phyloP scores from a whole-genome alignment of 2,329 filamentous ascomycete genomes.

The Cercospora sp. region DNA sequence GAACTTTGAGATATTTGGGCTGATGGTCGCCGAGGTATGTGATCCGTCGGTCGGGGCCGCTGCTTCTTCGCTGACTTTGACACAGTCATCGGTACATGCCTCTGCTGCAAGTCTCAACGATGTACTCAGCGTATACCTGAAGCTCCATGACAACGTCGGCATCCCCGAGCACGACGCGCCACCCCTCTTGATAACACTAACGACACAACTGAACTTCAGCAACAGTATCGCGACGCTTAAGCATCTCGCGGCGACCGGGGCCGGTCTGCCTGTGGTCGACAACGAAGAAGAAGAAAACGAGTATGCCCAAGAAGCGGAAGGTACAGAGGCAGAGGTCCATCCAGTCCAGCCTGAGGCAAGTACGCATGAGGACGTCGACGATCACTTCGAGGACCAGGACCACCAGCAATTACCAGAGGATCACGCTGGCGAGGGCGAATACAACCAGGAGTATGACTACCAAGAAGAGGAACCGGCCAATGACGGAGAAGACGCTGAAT shows the following conservation, averaged over 20 bases:
- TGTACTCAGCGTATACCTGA: constrained; percentile 60
- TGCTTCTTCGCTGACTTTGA: neutral
- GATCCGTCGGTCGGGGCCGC: neutral
- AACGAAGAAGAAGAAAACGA: constrained; percentile 21
- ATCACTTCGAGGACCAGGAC: neutral
- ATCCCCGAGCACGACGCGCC: constrained; percentile 50
- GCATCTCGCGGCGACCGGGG: constrained; percentile 56
- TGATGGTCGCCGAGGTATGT: constrained; percentile 58
- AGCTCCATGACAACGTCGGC: constrained; percentile 61
- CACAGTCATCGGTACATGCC: constrained; percentile 47
- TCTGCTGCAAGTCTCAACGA: constrained; percentile 55
- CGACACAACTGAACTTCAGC: constrained; percentile 55
- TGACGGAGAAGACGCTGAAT: constrained; percentile 13
- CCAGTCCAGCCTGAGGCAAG: neutral
- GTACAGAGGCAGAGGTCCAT: constrained; percentile 7
- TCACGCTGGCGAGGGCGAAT: neutral
- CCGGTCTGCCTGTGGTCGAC: constrained; percentile 51
- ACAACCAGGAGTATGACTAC: constrained; percentile 6
- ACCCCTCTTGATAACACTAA: constrained; percentile 57
- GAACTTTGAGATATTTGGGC: constrained; percentile 55
- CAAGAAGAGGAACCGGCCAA: constrained; percentile 15
- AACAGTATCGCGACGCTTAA: constrained; percentile 55
- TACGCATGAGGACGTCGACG: neutral
- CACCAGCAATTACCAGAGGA: neutral
- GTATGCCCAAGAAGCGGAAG: constrained; percentile 7